Conservation (phyloP, 2,329 filamentous ascomycete species). For the Arachnomyces sp. region DNA sequence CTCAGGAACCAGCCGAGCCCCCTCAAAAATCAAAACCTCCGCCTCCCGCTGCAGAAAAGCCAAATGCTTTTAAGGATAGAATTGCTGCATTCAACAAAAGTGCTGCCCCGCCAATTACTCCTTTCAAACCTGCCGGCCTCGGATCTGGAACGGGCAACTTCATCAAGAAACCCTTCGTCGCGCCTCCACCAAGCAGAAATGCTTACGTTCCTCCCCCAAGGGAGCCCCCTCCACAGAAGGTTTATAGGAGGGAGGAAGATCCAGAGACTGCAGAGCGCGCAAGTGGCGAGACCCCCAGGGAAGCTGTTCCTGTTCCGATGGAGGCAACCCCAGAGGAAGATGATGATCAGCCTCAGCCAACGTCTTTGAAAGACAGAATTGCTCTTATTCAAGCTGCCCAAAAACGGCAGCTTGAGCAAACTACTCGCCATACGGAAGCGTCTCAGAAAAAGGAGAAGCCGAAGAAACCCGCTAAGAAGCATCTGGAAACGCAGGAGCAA, state of each 20-base stretch:
- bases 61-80: constrained; percentile 76
- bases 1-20: constrained; percentile 30
- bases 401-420: constrained; percentile 85
- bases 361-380: constrained; percentile 90
- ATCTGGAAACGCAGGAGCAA: constrained; percentile 32
- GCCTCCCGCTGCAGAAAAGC: constrained; percentile 63
- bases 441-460: constrained; percentile 78
- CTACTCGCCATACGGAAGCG: constrained; percentile 69
- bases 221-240: constrained; percentile 61
- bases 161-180: constrained; percentile 94
- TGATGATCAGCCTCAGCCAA: constrained; percentile 82
- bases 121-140: constrained; percentile 70
- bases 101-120: constrained; percentile 74
- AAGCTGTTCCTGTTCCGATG: constrained; percentile 10
- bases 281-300: constrained; percentile 12
- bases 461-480: constrained; percentile 65
- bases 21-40: constrained; percentile 49
- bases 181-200: constrained; percentile 85
- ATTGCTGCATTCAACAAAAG: constrained; percentile 96
- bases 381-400: constrained; percentile 79
- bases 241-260: constrained; percentile 84
- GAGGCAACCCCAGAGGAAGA: constrained; percentile 46
- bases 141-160: constrained; percentile 56
- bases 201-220: constrained; percentile 72
- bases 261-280: constrained; percentile 39